A percentile compares a stretch with the other conserved stretches of the same genome.
phyloP scores from a whole-genome alignment of 495 filamentous ascomycete genomes.

The Astrothelium subdiscretum region DNA sequence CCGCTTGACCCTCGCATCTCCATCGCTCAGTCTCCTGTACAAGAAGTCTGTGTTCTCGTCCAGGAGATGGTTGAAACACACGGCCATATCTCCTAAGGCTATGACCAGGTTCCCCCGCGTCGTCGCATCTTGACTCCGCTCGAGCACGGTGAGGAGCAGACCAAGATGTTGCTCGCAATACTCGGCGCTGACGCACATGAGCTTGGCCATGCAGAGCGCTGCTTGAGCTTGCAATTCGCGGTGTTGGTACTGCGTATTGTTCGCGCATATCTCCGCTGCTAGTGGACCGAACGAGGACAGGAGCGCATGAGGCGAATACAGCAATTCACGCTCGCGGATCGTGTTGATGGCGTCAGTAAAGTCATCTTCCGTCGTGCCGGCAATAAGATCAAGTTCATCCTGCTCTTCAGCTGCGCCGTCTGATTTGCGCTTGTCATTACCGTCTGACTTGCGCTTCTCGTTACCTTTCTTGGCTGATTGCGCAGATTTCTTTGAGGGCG shows the following conservation, averaged over 20 bases:
- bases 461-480: constrained; percentile 40
- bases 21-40: constrained; percentile 83
- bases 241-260: constrained; percentile 82
- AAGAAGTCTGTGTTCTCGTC: constrained; percentile 99
- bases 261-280: constrained; percentile 84
- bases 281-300: constrained; percentile 82
- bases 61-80: constrained; percentile 98
- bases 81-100: constrained; percentile 95
- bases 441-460: constrained; percentile 24
- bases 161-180: constrained; percentile 92
- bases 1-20: constrained; percentile 80
- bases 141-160: constrained; percentile 94
- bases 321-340: constrained; percentile 85
- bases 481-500: constrained; percentile 33
- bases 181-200: constrained; percentile 76
- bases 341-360: constrained; percentile 94
- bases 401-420: constrained; percentile 33
- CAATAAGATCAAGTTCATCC: constrained; percentile 91
- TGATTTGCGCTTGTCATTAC: constrained; percentile 28
- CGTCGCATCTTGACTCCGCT: constrained; percentile 78
- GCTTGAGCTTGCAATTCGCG: constrained; percentile 81
- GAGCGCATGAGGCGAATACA: constrained; percentile 77
- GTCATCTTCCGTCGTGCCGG: constrained; percentile 95
- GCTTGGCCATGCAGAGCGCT: constrained; percentile 91
- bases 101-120: constrained; percentile 93